Evolutionary conservation across 2,329 filamentous ascomycete genomes (phyloP), one percentile per base, ranked within the genome.

Genomic region (Phyllosticta capitalensis): DNA sequence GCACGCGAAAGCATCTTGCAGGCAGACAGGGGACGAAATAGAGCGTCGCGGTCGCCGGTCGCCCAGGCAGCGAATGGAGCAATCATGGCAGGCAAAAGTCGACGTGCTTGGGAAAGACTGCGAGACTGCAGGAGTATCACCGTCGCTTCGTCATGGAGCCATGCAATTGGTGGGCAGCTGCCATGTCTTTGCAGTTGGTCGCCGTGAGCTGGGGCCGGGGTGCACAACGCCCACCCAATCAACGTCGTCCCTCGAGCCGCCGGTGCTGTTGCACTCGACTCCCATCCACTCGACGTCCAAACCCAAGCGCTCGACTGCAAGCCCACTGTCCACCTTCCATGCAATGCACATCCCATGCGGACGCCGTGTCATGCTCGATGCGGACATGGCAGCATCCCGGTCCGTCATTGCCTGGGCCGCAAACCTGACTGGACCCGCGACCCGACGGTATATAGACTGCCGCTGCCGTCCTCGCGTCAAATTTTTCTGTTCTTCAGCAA

Each of bases 401-500:
- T 45, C 58, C 26, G 58, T 59, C 56, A 52, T 38, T 53, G 55
- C 52, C 58, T 55, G 52, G 58, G 48, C 53, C 58, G 58, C 52
- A 52, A 48, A 28, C 58, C 50, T 48, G 51, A 20, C 19, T 26
- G 56, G 30, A n/a, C 22, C 33, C 24, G 38, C 14, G 14, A n/a
- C 38, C 38, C 38, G 38, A 45, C n/a, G 38, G 14, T 45, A 45
- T 45, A 45, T 45, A 45, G 38, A 45, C 38, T 45, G 38, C 38
- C 38, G 38, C 38, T 45, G 38, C 38, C 38, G 38, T 45, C 38
- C 38, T 17, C 38, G 38, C 38, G 38, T 52, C 50, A 21, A 20
- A 52, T 26, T 59, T 70, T 68, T 67, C 68, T 45, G 38, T 17
- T 76, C 74, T 75, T 73, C 75, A 79, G 76, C 76, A 78, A 79